These are phyloP conservation scores for Gaertneriomyces semiglobifer DNA, from an alignment of 192 early-diverging fungal species.

Conservation along the genomic window DNA sequence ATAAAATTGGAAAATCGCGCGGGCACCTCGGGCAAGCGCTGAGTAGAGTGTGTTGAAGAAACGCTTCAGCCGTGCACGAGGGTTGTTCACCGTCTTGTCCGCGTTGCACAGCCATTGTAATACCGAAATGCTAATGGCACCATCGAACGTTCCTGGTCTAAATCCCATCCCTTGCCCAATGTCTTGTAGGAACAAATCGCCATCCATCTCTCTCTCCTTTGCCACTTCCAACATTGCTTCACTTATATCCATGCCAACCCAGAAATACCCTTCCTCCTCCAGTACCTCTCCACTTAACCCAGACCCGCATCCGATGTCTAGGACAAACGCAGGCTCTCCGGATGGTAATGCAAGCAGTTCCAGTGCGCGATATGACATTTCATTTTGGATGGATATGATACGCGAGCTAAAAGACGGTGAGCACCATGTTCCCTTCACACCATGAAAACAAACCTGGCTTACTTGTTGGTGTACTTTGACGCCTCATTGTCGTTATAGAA, in stretches of 20 bases:
- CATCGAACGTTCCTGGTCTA: slow-evolving; percentile 95
- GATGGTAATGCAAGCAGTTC: slow-evolving; percentile 83
- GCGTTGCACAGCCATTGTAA: slow-evolving; percentile 99
- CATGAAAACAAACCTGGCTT: slow-evolving; percentile 19
- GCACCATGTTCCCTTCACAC: not conserved
- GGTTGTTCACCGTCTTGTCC: slow-evolving; percentile 83
- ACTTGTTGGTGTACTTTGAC: slow-evolving; percentile 90
- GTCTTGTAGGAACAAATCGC: slow-evolving; percentile 94
- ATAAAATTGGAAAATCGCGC: slow-evolving; percentile 98
- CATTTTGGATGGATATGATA: slow-evolving; percentile 88
- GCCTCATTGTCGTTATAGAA: slow-evolving; percentile 95
- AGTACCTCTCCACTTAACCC: slow-evolving; percentile 93
- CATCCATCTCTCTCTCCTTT: slow-evolving; percentile 84
- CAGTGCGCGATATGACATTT: slow-evolving; percentile 88
- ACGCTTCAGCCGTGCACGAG: slow-evolving; percentile 72
- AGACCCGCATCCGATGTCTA: slow-evolving; percentile 98
- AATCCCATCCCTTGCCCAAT: slow-evolving; percentile 92
- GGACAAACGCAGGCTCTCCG: slow-evolving; percentile 67
- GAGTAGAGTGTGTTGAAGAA: slow-evolving; percentile 95
- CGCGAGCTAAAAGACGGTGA: slow-evolving; percentile 65
- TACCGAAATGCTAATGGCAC: slow-evolving; percentile 89
- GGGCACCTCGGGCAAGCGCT: slow-evolving; percentile 77
- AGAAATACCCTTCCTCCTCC: slow-evolving; percentile 91
- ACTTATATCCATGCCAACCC: slow-evolving; percentile 96
- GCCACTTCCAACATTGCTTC: slow-evolving; percentile 92